Evolutionary conservation across 2,329 filamentous ascomycete species (phyloP).

Genomic region (Arthrobotrys megalospora): DNA sequence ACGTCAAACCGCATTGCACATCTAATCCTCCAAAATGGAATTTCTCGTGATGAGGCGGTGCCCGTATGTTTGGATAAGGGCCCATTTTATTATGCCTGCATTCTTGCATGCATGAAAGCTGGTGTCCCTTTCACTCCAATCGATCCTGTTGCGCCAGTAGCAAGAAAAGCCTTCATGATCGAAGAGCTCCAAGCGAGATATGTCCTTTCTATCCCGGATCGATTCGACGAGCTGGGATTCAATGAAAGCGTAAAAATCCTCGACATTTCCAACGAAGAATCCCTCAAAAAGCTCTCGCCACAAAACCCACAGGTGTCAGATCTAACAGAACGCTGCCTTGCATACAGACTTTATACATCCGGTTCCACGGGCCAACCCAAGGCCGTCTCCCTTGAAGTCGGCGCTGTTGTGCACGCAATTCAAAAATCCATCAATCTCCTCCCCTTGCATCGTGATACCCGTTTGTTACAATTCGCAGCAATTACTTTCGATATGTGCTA

Average conservation of each 20-base stretch:
- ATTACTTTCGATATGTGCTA: conserved; percentile 69
- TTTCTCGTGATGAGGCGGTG: conserved; percentile 63
- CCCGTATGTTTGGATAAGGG: conserved; percentile 64
- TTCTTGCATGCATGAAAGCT: conserved; percentile 64
- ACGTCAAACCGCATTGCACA: conserved; percentile 63
- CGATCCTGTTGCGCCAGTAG: conserved; percentile 63
- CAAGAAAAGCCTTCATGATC: conserved; percentile 64
- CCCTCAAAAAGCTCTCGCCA: conserved; percentile 39
- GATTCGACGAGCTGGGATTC: conserved; percentile 45
- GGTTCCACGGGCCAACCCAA: conserved; percentile 69
- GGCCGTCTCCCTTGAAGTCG: conserved; percentile 69
- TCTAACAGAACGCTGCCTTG: conserved; percentile 65
- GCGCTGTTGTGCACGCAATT: conserved; percentile 68
- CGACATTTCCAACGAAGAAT: conserved; percentile 57
- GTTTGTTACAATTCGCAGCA: conserved; percentile 69
- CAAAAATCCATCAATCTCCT: conserved; percentile 67
- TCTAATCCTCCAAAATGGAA: conserved; percentile 60
- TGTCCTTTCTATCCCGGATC: conserved; percentile 54
- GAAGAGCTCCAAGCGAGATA: conserved; percentile 62
- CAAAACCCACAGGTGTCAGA: conserved; percentile 64
- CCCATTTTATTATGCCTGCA: conserved; percentile 63
- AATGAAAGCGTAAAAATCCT: conserved; percentile 36
- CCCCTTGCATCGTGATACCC: conserved; percentile 67
- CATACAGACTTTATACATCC: conserved; percentile 69
- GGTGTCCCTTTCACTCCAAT: conserved; percentile 65